Percentiles rank a stretch among this genome's conserved stretches.
phyloP scores from a whole-genome alignment of 768 basidiomycete genomes.

The Suillus americanus region DNA sequence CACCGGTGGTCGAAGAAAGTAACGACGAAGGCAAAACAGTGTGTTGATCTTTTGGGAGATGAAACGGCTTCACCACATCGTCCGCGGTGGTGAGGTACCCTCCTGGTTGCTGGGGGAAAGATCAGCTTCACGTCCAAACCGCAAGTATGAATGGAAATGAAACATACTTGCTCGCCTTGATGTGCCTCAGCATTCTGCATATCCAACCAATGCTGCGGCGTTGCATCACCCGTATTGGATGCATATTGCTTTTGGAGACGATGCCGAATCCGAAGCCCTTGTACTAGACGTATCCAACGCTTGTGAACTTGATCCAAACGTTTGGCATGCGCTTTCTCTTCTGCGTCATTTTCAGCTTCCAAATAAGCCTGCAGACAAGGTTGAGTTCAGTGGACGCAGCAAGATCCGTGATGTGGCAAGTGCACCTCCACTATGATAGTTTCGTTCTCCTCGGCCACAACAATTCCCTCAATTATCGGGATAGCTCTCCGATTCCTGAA shows the following conservation, averaged over 20 bases:
- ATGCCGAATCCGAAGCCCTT: slow-evolving; percentile 83
- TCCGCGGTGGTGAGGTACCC: slow-evolving; percentile 70
- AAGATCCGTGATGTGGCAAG: slow-evolving; percentile 17
- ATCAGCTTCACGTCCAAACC: background rate
- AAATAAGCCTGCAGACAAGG: slow-evolving; percentile 67
- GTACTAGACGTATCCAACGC: slow-evolving; percentile 85
- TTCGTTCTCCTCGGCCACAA: slow-evolving; percentile 82
- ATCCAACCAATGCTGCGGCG: slow-evolving; percentile 13
- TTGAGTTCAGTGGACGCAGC: slow-evolving; percentile 2
- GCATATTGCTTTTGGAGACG: slow-evolving; percentile 81
- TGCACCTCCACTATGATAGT: slow-evolving; percentile 68
- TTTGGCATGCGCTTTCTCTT: slow-evolving; percentile 74
- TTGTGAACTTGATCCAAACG: slow-evolving; percentile 79
- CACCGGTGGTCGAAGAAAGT: slow-evolving; percentile 22
- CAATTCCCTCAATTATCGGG: slow-evolving; percentile 83
- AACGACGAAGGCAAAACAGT: slow-evolving; percentile 13
- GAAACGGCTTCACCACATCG: slow-evolving; percentile 71
- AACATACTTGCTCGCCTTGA: slow-evolving; percentile 23
- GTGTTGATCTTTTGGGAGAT: slow-evolving; percentile 59
- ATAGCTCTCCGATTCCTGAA: slow-evolving; percentile 90
- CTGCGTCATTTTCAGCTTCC: slow-evolving; percentile 75
- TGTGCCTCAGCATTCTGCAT: slow-evolving; percentile 19
- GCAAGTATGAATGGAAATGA: background rate
- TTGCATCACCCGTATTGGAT: slow-evolving; percentile 13
- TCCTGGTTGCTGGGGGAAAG: slow-evolving; percentile 35